Evolutionary conservation across 257 asterid genomes (phyloP).

Genomic region (Sherardia arvensis): DNA sequence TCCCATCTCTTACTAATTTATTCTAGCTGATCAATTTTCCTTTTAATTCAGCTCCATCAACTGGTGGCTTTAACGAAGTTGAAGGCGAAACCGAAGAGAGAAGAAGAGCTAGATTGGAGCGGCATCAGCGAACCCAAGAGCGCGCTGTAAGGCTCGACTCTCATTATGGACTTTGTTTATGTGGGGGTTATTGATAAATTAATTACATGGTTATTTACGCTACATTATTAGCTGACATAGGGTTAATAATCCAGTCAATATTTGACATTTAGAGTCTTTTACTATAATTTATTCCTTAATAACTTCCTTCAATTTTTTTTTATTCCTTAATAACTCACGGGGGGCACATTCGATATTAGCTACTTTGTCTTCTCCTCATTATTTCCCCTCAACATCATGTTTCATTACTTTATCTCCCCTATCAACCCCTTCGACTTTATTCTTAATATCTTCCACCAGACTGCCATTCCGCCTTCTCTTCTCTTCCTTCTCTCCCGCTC

Average conservation of each 20-base stretch:
- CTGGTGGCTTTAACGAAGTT: constrained; percentile 81
- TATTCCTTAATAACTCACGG: neutral
- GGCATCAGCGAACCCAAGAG: constrained; percentile 92
- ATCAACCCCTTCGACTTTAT: neutral
- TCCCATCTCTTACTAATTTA: constrained; percentile 16
- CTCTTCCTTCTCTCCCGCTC: neutral
- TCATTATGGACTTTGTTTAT: neutral
- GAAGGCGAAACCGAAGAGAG: constrained; percentile 97
- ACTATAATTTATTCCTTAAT: neutral
- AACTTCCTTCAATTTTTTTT: too few species aligned
- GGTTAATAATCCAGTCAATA: too few species aligned
- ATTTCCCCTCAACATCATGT: neutral
- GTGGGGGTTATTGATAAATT: neutral
- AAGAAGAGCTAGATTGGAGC: constrained; percentile 89
- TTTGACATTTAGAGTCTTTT: neutral
- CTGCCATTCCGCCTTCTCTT: neutral
- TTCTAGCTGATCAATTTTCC: constrained; percentile 20
- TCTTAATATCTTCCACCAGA: neutral
- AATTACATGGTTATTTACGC: neutral
- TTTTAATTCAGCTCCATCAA: constrained; percentile 48
- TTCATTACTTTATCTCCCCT: neutral
- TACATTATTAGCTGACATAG: too few species aligned
- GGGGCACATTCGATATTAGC: neutral
- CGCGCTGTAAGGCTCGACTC: constrained; percentile 55
- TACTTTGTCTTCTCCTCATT: neutral